Conservation (phyloP, 2,329 filamentous ascomycete genomes). For the Phyllosticta capitalensis region DNA sequence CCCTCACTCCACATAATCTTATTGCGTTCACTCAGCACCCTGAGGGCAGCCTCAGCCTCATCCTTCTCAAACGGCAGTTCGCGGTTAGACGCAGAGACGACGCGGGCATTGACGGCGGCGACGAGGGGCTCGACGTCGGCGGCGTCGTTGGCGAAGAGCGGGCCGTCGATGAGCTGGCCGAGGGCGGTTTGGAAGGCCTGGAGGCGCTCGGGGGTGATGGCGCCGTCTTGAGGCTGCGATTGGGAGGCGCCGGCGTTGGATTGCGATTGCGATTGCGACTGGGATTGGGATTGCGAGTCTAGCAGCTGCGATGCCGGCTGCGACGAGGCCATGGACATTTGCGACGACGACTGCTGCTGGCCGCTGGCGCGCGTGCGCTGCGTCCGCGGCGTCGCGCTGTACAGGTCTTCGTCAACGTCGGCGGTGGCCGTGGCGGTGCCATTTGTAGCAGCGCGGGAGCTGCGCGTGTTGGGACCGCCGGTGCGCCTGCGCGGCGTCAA, state of each 20-base stretch:
- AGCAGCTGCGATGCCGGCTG: constrained; percentile 64
- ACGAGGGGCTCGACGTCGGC: constrained; percentile 68
- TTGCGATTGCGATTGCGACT: constrained; percentile 12
- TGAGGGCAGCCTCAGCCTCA: constrained; percentile 70
- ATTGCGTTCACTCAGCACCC: constrained; percentile 71
- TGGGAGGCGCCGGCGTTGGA: constrained; percentile 23
- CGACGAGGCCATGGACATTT: constrained; percentile 70
- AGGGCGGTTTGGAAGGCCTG: constrained; percentile 69
- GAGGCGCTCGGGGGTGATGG: constrained; percentile 54
- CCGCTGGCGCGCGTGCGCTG: constrained; percentile 31
- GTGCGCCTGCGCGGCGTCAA: constrained; percentile 24
- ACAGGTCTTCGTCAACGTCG: constrained; percentile 46
- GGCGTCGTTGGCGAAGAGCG: constrained; percentile 79
- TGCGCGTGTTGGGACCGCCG: constrained; percentile 29
- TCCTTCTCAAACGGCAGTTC: constrained; percentile 52
- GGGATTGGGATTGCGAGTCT: constrained; percentile 16
- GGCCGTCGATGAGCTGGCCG: constrained; percentile 71
- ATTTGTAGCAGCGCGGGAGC: constrained; percentile 20
- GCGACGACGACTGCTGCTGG: constrained; percentile 37
- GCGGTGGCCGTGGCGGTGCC: constrained; percentile 28
- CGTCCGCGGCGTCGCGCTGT: constrained; percentile 42
- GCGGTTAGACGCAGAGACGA: constrained; percentile 41
- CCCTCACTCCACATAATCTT: constrained; percentile 64
- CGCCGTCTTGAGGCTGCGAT: background rate
- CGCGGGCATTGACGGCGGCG: constrained; percentile 64